Conservation (phyloP, 1,284 basidiomycete genomes). For the Naganishia sp. region DNA sequence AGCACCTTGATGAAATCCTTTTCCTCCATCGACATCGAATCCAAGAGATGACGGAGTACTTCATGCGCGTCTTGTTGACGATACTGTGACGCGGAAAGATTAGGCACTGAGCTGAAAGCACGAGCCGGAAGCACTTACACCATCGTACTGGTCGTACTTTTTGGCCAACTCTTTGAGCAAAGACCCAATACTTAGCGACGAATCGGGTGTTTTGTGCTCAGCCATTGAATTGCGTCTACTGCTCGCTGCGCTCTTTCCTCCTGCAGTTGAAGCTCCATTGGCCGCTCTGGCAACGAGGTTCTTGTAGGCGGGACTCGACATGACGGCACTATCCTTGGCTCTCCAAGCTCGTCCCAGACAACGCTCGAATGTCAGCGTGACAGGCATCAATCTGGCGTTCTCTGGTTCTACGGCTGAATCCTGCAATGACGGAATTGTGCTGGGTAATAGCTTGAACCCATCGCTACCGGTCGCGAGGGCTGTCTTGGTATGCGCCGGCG, state of each 20-base stretch:
- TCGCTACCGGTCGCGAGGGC: constrained; percentile 26
- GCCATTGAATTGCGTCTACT: constrained; percentile 31
- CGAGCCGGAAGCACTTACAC: constrained; percentile 52
- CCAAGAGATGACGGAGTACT: constrained; percentile 80
- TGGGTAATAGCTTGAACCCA: constrained; percentile 35
- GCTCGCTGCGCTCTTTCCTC: constrained; percentile 31
- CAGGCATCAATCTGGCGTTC: constrained; percentile 46
- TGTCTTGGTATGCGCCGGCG: constrained; percentile 39
- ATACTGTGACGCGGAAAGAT: constrained; percentile 32
- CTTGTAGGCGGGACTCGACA: constrained; percentile 20
- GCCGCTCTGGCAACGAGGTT: constrained; percentile 15
- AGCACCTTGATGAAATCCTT: constrained; percentile 64
- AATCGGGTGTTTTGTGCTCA: constrained; percentile 32
- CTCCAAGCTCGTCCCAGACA: constrained; percentile 48
- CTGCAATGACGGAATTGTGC: constrained; percentile 46
- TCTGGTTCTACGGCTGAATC: constrained; percentile 49
- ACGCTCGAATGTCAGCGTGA: constrained; percentile 48
- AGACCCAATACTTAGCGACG: constrained; percentile 54
- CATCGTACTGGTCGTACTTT: constrained; percentile 91
- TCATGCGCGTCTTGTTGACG: constrained; percentile 92
- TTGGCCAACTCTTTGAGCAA: constrained; percentile 69
- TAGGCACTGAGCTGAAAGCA: not conserved
- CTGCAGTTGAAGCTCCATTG: not conserved
- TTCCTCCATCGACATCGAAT: constrained; percentile 95
- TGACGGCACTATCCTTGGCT: constrained; percentile 44